Base-by-base conservation (phyloP, 768 basidiomycete species). In the Psilocybe sp. region DNA sequence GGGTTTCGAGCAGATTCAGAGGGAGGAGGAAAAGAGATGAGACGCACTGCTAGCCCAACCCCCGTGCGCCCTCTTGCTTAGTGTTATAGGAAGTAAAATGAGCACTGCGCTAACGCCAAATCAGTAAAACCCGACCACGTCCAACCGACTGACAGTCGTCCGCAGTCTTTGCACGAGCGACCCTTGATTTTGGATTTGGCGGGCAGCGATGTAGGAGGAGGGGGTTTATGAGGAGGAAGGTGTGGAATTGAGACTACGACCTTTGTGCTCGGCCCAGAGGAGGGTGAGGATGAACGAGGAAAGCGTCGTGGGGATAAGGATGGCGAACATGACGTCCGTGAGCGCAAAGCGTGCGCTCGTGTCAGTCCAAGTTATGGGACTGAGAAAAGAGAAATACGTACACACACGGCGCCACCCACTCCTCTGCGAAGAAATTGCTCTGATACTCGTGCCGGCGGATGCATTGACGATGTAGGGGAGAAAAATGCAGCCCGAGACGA, bases 391-490 rank as follows among this genome's bases (percentile, higher is more conserved):
- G n/a, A n/a, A n/a, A 51, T 45, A 77, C 81, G 42, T 59, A 81
- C 81, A 87, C 32, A 85, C 85, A 85, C 85, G 85, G 63, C 85
- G 65, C 85, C 85, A 87, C 6, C 79, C 78, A 19, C 69, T 65
- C 20, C 64, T 60, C 10, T 59, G 54, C 37, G 76, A 48, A 35
- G 78, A 67, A 51, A 67, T 67, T 5, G 79, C 60, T 14, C 80
- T 72, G 43, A 86, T 75, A 57, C 81, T 81, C n/a, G 79, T 69
- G n/a, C 82, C 82, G 49, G 85, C 69, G 59, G 83, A 85, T 2
- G 73, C 80, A 60, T 86, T 85, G 62, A 86, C 69, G 51, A 86
- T 66, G 52, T 63, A 68, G 6, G 66, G 66, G 42, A 62, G 37
- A 1, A 62, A 62, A 40, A 68, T 65, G 12, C 65, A 49, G 10